Percentiles rank a stretch among this genome's conserved stretches.
phyloP scores from a whole-genome alignment of 306 rosid species.

The Rosa multiflora region DNA sequence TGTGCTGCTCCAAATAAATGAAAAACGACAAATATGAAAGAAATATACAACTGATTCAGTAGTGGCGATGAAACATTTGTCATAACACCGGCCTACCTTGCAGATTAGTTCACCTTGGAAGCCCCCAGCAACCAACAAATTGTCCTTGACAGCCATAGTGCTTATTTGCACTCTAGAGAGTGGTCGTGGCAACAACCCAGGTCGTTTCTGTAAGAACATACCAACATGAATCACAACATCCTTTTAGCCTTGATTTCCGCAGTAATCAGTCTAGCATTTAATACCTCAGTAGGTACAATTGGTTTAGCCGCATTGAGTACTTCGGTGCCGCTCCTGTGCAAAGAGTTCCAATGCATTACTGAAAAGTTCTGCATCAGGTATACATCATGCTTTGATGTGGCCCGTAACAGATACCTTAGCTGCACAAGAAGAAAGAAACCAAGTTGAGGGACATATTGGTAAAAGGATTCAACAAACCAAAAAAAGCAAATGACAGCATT shows the following conservation, averaged over 20 bases:
- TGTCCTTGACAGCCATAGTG: constrained; percentile 88
- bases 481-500: not conserved
- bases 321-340: constrained; percentile 70
- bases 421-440: constrained; percentile 39
- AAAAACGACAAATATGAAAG: too few relatives aligned
- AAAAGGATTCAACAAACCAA: constrained; percentile 8
- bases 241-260: not conserved
- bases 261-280: constrained; percentile 25
- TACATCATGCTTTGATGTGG: constrained; percentile 95
- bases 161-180: constrained; percentile 83
- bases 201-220: constrained; percentile 43
- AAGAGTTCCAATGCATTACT: constrained; percentile 91
- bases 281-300: constrained; percentile 65
- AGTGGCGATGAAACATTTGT: too few relatives aligned
- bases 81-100: constrained; percentile 51
- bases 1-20: too few relatives aligned
- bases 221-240: not conserved
- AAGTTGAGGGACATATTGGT: constrained; percentile 27
- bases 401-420: constrained; percentile 89
- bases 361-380: constrained; percentile 91
- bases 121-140: constrained; percentile 84
- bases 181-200: constrained; percentile 56
- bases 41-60: too few relatives aligned
- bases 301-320: constrained; percentile 74
- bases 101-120: constrained; percentile 94